phyloP scores from a whole-genome alignment of 257 asterid genomes.

The Salvia hispanica region DNA sequence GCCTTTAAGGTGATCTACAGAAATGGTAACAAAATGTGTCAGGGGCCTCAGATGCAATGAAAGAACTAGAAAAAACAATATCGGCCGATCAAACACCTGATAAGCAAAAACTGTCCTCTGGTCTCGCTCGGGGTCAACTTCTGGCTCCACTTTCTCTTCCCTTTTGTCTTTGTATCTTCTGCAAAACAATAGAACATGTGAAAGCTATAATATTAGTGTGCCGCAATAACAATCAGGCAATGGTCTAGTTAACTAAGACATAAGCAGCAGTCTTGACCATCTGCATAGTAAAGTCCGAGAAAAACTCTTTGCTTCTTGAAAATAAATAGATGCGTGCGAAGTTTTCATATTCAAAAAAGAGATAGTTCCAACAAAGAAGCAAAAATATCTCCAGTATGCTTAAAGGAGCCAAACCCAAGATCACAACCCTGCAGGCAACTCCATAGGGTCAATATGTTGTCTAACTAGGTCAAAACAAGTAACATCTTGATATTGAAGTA shows the following conservation, averaged over 20 bases:
- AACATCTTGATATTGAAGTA: constrained; percentile 46
- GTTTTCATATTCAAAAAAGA: constrained; percentile 43
- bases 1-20: constrained; percentile 65
- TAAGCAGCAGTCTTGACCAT: constrained; percentile 40
- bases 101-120: constrained; percentile 80
- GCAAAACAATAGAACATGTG: constrained; percentile 32
- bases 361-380: constrained; percentile 48
- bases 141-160: constrained; percentile 56
- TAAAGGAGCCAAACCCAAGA: constrained; percentile 56
- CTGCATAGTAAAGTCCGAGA: constrained; percentile 34
- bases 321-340: constrained; percentile 39
- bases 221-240: constrained; percentile 5
- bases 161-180: constrained; percentile 65
- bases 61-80: constrained; percentile 23
- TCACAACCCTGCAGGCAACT: constrained; percentile 63
- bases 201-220: constrained; percentile 18
- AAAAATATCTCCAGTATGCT: constrained; percentile 53
- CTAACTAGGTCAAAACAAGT: constrained; percentile 47
- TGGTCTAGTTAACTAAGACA: constrained; percentile 39
- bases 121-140: constrained; percentile 70
- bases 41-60: constrained; percentile 33
- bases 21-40: constrained; percentile 29
- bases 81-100: constrained; percentile 53
- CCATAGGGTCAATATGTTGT: constrained; percentile 57
- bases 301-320: constrained; percentile 40